Base-by-base conservation (phyloP, 1,139 yeast genomes). In the Schwanniomyces etchellsii region DNA sequence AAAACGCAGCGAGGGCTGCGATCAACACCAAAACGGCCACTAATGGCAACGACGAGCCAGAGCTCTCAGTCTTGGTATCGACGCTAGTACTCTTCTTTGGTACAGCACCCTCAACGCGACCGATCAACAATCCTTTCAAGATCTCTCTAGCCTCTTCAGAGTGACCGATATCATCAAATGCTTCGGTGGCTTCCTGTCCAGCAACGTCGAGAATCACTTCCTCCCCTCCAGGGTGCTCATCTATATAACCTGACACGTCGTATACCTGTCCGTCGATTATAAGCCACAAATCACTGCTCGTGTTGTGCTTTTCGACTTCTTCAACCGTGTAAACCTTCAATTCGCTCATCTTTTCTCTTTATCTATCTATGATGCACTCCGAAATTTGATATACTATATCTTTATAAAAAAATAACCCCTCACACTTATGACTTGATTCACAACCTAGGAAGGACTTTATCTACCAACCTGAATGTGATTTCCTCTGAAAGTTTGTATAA, bases 141-240 rank as follows among this genome's bases (percentile, higher is more conserved):
- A 82, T 70, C 45, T 81, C 93, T 45, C 79, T 77, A 22, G 98
- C 97, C 47, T 89, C 96, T 44, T 89, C 96, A 24, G 97, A 88
- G 62, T 91, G 99, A 25, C 98, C 98, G 51, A 91, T 89, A 55
- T 91, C 98, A 39, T 85, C 88, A 53, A 91, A 91, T 22, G 95
- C 89, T 45, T 80, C 91, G 28, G 98, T 89, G 36, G 96, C 94
- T 57, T 93, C 98, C 35, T 70, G 67, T 43, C 98, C 98, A 37
- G 91, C 97, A 47, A 79, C 75, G 52, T 93, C 98, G 34, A 82
- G 63, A 45, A 91, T 72, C 30, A 91, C 96, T 60, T 93, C 98
- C 60, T 88, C 97, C 53, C 99, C 99, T 67, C 99, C 99, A 39
- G 74, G 74, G 64, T 91, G 99, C 66, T 91, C 97, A 50, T 89